Evolutionary conservation across 2,329 filamentous ascomycete species (phyloP).

Genomic region (Ophiocordyceps camponoti-floridani): DNA sequence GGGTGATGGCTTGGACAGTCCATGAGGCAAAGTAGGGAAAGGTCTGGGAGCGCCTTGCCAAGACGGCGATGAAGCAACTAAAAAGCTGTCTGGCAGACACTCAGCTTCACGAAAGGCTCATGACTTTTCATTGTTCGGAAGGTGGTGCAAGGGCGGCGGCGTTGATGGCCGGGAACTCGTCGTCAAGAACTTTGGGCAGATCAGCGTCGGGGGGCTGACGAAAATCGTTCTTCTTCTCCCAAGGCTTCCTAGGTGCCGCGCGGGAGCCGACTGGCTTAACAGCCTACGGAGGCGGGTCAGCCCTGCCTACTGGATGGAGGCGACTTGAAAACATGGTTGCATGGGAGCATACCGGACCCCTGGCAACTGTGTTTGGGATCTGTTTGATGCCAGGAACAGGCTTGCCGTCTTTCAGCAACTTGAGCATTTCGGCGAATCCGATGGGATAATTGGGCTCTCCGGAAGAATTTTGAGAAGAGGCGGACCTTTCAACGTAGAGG

Average conservation of each 20-base stretch:
- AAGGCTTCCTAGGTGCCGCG: slow-evolving; percentile 44
- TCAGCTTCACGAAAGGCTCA: too few species aligned
- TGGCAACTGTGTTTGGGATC: slow-evolving; percentile 63
- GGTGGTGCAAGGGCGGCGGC: slow-evolving; percentile 2
- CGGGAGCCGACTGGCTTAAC: slow-evolving; percentile 29
- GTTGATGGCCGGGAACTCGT: slow-evolving; percentile 19
- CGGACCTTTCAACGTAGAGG: slow-evolving; percentile 22
- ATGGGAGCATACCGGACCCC: slow-evolving; percentile 40
- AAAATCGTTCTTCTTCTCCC: slow-evolving; percentile 44
- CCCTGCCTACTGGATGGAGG: background rate
- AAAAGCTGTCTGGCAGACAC: too few species aligned
- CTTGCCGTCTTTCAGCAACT: slow-evolving; percentile 65
- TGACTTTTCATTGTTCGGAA: background rate
- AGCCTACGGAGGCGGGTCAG: slow-evolving; percentile 12
- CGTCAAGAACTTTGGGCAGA: slow-evolving; percentile 12
- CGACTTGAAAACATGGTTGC: background rate
- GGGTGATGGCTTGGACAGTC: background rate
- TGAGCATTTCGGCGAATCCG: slow-evolving; percentile 71
- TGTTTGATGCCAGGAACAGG: slow-evolving; percentile 76
- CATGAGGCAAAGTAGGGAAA: background rate
- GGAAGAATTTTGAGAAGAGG: slow-evolving; percentile 5
- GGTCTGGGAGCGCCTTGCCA: background rate
- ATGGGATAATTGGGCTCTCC: slow-evolving; percentile 56
- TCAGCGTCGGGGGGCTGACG: slow-evolving; percentile 6
- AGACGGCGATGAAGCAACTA: background rate